Evolutionary conservation across 163 green algal species (phyloP), one percentile per base, ranked within the genome.

Genomic region (Scenedesmus sp.): DNA sequence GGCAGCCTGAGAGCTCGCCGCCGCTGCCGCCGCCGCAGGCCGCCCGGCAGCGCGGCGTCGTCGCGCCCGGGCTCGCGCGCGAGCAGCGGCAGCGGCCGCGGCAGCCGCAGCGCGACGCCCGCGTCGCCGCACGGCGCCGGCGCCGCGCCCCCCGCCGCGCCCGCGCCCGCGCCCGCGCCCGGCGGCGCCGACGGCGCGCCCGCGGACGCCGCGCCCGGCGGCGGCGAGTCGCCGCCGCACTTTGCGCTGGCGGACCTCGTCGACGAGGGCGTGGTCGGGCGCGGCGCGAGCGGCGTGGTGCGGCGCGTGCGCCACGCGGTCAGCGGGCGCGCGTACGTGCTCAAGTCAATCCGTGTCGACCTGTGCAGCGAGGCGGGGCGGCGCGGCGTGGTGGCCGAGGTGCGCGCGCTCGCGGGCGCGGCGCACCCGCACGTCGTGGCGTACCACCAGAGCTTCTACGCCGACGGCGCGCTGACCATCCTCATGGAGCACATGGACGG

Each of bases 401-500:
- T 97, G 28, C 76, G 85, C 11, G 92, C 93, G 42, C 65, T 95
- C 58, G 85, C 92, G 70, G 82, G 86, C 28, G 86, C 88, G 0
- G 64, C 60, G 28, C 83, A 87, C 73, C 63, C 70, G 15, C 78
- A 91, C 69, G 75, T 95, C 6, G 90, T 96, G 36, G 77, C 75
- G 15, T 87, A 85, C 78, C 63, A 80, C 57, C 70, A 89, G 63
- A 78, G 84, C 24, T 92, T 87, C 63, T 89, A 91, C 34, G 78
- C 85, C 53, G 87, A 90, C 63, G 87, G 89, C 7, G 82, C 84
- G 62, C 93, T 98, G 50, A 95, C 92, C 5, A 94, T 99, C 60
- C 93, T 94, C 26, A 92, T 99, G 67, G 95, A 98, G 83, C 97
- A 97, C 83, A 95, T 97, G 89, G 93, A 98, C 71, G 94, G 90